Conservation (phyloP, 257 asterid genomes). For the Fraxinus americana region DNA sequence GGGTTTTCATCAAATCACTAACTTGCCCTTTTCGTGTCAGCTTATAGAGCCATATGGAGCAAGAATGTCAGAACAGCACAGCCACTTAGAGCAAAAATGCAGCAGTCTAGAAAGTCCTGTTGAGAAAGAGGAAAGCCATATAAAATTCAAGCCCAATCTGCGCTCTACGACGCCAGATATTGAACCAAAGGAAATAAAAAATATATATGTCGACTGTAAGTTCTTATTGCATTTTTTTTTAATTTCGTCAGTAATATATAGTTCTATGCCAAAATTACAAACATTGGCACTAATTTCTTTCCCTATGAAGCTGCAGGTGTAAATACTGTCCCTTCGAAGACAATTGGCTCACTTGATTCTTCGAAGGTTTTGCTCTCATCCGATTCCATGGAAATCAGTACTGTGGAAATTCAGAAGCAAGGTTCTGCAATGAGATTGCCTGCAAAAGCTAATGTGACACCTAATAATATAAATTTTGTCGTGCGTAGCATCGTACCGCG, state of each 20-base stretch:
- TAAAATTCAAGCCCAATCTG: conserved; percentile 58
- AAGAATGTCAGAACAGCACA: conserved; percentile 49
- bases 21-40: conserved; percentile 36
- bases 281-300: conserved; percentile 15
- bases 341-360: conserved; percentile 45
- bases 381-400: conserved; percentile 54
- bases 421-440: conserved; percentile 44
- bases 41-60: conserved; percentile 63
- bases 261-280: not conserved
- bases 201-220: conserved; percentile 94
- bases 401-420: conserved; percentile 60
- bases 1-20: conserved; percentile 14
- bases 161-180: conserved; percentile 59
- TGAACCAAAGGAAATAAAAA: conserved; percentile 88
- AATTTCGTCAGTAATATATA: not conserved
- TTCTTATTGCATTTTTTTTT: conserved; percentile 24
- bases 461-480: conserved; percentile 53
- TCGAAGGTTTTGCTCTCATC: conserved; percentile 50
- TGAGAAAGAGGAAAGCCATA: conserved; percentile 60
- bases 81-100: conserved; percentile 52
- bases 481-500: conserved; percentile 76
- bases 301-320: conserved; percentile 71
- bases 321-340: conserved; percentile 51
- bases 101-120: conserved; percentile 44
- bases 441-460: conserved; percentile 47